Conservation (phyloP, 2,329 filamentous ascomycete genomes). For the Emericellopsis atlantica region DNA sequence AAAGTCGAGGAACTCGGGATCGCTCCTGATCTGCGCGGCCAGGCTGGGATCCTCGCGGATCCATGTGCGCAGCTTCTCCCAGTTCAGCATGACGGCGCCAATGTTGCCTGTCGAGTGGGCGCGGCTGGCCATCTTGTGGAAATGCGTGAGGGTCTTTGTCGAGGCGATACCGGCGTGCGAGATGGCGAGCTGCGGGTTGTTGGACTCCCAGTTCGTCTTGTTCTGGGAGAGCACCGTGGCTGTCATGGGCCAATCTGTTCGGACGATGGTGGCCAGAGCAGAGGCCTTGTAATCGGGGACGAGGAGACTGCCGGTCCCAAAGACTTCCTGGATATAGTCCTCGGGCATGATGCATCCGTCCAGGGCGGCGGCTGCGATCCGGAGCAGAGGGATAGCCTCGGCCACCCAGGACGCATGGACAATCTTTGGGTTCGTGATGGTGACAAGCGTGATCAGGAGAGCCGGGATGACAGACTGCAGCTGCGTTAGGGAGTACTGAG, state of each 20-base stretch:
- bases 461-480: slow-evolving; percentile 14
- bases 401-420: no score
- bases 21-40: slow-evolving; percentile 14
- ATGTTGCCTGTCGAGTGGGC: slow-evolving; percentile 16
- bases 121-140: slow-evolving; percentile 15
- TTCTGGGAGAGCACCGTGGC: no score
- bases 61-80: slow-evolving; percentile 16
- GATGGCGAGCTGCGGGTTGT: neutral
- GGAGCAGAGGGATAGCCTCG: no score
- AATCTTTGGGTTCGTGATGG: slow-evolving; percentile 7
- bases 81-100: slow-evolving; percentile 15
- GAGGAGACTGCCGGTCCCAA: no score
- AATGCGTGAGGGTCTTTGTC: slow-evolving; percentile 2
- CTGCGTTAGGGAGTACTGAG: slow-evolving; percentile 13
- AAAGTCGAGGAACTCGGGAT: slow-evolving; percentile 23
- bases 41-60: slow-evolving; percentile 12
- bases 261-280: no score
- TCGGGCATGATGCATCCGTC: no score
- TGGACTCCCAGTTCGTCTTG: no score
- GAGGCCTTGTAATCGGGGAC: no score
- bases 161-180: neutral
- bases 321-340: no score
- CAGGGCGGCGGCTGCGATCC: no score
- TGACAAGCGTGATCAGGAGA: slow-evolving; percentile 17
- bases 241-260: no score